These are phyloP conservation scores for Russula abietina DNA, from an alignment of 768 basidiomycete genomes.

Conservation along the genomic window DNA sequence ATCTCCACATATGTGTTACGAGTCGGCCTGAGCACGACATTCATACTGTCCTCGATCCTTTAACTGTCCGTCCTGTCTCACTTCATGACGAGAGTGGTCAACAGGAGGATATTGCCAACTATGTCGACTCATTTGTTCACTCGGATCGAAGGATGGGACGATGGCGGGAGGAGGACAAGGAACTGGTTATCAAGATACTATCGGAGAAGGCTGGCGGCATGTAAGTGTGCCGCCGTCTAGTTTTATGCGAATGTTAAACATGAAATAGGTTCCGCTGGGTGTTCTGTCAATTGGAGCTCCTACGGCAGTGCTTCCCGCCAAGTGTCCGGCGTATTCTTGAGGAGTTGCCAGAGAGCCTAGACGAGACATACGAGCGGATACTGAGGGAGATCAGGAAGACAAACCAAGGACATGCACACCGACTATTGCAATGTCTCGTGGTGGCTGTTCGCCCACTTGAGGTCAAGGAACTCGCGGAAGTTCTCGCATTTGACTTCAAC, in stretches of 20 bases:
- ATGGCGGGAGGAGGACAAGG: no score
- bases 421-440: conserved; percentile 5
- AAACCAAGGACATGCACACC: not conserved
- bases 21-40: no score
- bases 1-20: not conserved
- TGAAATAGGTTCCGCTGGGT: not conserved
- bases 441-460: conserved; percentile 1
- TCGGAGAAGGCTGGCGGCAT: no score
- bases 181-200: no score
- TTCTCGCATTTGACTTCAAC: not conserved
- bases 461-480: not conserved
- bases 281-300: not conserved
- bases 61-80: no score
- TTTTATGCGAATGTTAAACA: no score
- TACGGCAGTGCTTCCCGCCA: not conserved
- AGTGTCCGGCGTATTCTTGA: conserved; percentile 2
- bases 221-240: no score
- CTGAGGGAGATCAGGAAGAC: not conserved
- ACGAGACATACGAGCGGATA: conserved; percentile 10
- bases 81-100: no score
- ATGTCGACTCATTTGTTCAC: no score
- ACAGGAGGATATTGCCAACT: no score
- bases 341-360: not conserved
- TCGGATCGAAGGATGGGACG: no score
- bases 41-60: no score